A percentile compares a stretch with the other conserved stretches of the same genome.
Conservation (phyloP, 2,329 filamentous ascomycete genomes). For the Coniochaeta pulveracea region DNA sequence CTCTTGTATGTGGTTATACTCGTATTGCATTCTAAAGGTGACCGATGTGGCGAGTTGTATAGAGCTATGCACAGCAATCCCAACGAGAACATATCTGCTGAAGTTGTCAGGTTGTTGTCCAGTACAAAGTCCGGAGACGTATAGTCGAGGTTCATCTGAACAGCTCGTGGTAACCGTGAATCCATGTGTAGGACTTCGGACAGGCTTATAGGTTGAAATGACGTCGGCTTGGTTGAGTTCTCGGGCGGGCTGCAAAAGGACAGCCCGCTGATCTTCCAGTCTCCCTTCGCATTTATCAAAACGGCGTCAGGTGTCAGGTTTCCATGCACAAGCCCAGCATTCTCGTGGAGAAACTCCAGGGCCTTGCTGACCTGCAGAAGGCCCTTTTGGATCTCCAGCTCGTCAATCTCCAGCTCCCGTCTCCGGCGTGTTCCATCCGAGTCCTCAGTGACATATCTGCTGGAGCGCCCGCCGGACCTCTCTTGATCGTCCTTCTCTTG, state of each 20-base stretch:
- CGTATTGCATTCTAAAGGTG: constrained; percentile 71
- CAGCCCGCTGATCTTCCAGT: constrained; percentile 97
- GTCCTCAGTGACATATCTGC: constrained; percentile 73
- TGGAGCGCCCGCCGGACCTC: constrained; percentile 54
- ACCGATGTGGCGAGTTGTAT: constrained; percentile 88
- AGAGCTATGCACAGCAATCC: constrained; percentile 80
- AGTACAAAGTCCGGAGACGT: constrained; percentile 90
- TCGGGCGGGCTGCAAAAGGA: constrained; percentile 78
- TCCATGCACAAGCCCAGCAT: constrained; percentile 83
- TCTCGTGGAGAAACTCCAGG: constrained; percentile 90
- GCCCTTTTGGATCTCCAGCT: constrained; percentile 95
- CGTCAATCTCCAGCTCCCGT: constrained; percentile 85
- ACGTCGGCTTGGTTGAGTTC: constrained; percentile 60
- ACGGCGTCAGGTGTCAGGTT: constrained; percentile 92
- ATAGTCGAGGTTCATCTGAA: constrained; percentile 88
- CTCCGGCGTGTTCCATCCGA: constrained; percentile 60
- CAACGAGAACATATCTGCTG: constrained; percentile 88
- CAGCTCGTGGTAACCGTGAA: constrained; percentile 64
- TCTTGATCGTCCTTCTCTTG: constrained; percentile 87
- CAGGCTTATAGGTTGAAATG: constrained; percentile 69
- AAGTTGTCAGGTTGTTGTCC: constrained; percentile 73
- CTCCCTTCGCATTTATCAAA: constrained; percentile 91
- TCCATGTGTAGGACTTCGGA: constrained; percentile 80
- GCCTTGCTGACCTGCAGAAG: constrained; percentile 88
- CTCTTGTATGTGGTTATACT: constrained; percentile 80